Base-by-base conservation (phyloP, 331 rosid species). In the Cydonia oblonga region DNA sequence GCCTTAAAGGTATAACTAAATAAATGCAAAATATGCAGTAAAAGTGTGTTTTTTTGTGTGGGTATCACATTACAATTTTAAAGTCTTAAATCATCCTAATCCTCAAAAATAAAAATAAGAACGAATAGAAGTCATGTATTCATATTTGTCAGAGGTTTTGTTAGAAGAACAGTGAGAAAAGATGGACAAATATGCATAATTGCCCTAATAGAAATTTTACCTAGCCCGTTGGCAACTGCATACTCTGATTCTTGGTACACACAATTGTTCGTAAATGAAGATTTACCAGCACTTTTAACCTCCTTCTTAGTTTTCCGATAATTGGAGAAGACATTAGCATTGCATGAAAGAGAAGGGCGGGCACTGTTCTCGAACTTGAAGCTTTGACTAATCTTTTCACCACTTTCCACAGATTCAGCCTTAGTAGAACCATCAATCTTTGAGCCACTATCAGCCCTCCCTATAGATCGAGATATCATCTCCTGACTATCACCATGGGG, bases 401-500 rank as follows among this genome's bases (percentile, higher is more conserved):
- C 96, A 79, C 99, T 95, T 86, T 88, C 97, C 79, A 86, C 96
- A 68, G 99, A 95, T 75, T 95, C 99, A 65, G 95, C 96, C 86
- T 95, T 91, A 10, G 99, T 80, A 74, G 93, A 89, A 64, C 96
- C 92, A 81, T 88, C 96, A 80, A 95, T 81, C 83, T 95, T 95
- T 42, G 99, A 95, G 68, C 97, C 97, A 64, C 99, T 95, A 77
- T 95, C 99, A 35, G 92, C 83, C 86, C 99, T 86, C 73, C 92
- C 99, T 15, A 86, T 81, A 30, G 99, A 85, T 63, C 78, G 92
- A 80, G 92, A 91, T 80, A 92, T 75, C 89, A 91, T 88, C 86
- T 91, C 99, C 86, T 95, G 97, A 89, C 91, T 95, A 79, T 95
- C 96, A 70, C 96, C 99, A 63, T 89, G 81, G 72, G 93, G 96